Conservation (phyloP, 306 rosid genomes). For the Sphenostylis stenocarpa region DNA sequence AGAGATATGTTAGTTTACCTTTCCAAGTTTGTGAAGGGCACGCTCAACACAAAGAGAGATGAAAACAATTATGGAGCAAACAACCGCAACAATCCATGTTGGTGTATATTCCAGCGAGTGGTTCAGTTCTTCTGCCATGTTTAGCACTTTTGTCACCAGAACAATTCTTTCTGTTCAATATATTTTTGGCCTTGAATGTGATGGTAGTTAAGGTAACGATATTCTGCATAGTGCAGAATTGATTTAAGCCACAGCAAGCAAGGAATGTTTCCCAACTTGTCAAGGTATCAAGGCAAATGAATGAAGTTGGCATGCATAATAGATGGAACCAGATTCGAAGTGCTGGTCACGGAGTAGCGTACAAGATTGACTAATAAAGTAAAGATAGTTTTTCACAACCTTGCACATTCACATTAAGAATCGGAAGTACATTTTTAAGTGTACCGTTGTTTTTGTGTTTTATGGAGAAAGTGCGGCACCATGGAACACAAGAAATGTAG, state of each 20-base stretch:
- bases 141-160: conserved; percentile 15
- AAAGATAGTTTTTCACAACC: not conserved
- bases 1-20: conserved; percentile 43
- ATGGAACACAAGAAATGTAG: not conserved
- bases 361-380: not conserved
- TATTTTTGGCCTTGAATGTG: conserved; percentile 19
- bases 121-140: conserved; percentile 54
- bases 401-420: not conserved
- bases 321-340: conserved; percentile 35
- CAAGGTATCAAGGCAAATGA: conserved; percentile 33
- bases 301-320: conserved; percentile 28
- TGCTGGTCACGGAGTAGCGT: conserved; percentile 36
- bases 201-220: conserved; percentile 19
- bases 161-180: conserved; percentile 18
- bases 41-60: conserved; percentile 74
- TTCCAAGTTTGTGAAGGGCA: conserved; percentile 73
- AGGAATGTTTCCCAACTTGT: conserved; percentile 42
- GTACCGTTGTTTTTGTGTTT: not conserved
- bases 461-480: not conserved
- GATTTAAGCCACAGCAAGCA: conserved; percentile 31
- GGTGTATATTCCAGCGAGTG: conserved; percentile 77
- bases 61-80: conserved; percentile 75
- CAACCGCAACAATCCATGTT: conserved; percentile 86
- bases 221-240: conserved; percentile 10
- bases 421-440: not conserved